Conservation (phyloP, 2,329 filamentous ascomycete species). For the Aspergillus quadrilineatus region DNA sequence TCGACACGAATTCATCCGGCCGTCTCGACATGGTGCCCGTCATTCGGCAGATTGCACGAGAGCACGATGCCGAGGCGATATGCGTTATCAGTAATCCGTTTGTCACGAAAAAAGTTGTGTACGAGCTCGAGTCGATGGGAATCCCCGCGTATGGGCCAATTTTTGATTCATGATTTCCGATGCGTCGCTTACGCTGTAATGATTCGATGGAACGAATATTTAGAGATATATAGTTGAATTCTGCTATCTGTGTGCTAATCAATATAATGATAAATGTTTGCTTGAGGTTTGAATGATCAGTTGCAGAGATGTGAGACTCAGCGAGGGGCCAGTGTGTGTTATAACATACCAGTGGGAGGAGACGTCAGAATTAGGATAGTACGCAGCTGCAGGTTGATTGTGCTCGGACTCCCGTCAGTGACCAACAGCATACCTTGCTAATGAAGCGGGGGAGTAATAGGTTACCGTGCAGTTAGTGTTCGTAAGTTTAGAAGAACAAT, state of each 20-base stretch:
- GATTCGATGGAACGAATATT: too few relatives aligned
- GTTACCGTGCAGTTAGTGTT: too few relatives aligned
- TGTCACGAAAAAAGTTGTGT: constrained; percentile 67
- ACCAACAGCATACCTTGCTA: background rate
- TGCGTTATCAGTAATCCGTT: constrained; percentile 70
- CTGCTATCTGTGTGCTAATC: too few relatives aligned
- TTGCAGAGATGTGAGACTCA: too few relatives aligned
- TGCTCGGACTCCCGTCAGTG: background rate
- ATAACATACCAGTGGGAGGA: too few relatives aligned
- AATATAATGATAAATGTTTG: too few relatives aligned
- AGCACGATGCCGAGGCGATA: constrained; percentile 62
- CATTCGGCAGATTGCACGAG: constrained; percentile 51
- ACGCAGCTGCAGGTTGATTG: background rate
- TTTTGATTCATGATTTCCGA: constrained; percentile 59
- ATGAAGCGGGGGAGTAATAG: background rate
- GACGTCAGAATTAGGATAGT: too few relatives aligned
- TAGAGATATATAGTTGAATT: too few relatives aligned
- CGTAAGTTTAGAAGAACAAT: too few relatives aligned
- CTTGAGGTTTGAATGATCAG: too few relatives aligned
- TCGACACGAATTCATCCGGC: constrained; percentile 63
- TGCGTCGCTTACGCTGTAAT: background rate
- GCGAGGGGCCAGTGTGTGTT: too few relatives aligned
- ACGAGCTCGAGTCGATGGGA: constrained; percentile 64
- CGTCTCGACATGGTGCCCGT: constrained; percentile 61
- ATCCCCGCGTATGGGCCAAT: constrained; percentile 71